A percentile compares a stretch with the other conserved stretches of the same genome.
Conservation (phyloP, 75 land plant genomes). For the Pinus albicaulis region DNA sequence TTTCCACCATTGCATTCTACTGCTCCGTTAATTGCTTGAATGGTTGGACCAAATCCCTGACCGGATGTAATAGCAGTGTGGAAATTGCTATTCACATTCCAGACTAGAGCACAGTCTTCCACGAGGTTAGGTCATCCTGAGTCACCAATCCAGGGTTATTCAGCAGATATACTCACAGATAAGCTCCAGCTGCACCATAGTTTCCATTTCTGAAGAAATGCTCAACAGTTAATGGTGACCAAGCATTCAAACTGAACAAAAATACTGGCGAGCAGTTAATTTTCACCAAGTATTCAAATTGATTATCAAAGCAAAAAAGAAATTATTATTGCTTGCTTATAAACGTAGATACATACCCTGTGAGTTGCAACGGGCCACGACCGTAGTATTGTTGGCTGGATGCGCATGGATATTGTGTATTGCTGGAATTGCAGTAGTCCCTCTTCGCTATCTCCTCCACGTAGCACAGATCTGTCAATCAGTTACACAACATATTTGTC, state of each 20-base stretch:
- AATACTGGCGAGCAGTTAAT: not conserved
- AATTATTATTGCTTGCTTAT: too few relatives aligned
- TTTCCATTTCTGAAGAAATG: not conserved
- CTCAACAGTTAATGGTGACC: not conserved
- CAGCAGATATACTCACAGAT: not conserved
- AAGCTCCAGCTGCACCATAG: not conserved
- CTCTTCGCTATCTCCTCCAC: not conserved
- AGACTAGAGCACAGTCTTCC: not conserved
- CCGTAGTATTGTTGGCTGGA: not conserved
- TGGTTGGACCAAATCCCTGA: conserved; percentile 43
- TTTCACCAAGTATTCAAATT: not conserved
- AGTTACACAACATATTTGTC: too few relatives aligned
- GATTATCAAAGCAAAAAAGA: too few relatives aligned
- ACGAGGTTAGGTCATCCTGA: not conserved
- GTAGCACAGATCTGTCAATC: conserved; percentile 6
- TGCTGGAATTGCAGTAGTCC: not conserved
- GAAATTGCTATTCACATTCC: not conserved
- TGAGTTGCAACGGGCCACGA: conserved; percentile 9
- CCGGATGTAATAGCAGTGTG: conserved; percentile 11
- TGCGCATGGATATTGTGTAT: not conserved
- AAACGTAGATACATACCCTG: not conserved
- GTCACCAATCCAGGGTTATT: not conserved
- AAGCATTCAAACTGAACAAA: not conserved
- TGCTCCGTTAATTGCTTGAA: conserved; percentile 24
- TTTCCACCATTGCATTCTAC: conserved; percentile 24